Base-by-base conservation (phyloP, 1,139 yeast species). In the Debaryomycetaceae sp. region DNA sequence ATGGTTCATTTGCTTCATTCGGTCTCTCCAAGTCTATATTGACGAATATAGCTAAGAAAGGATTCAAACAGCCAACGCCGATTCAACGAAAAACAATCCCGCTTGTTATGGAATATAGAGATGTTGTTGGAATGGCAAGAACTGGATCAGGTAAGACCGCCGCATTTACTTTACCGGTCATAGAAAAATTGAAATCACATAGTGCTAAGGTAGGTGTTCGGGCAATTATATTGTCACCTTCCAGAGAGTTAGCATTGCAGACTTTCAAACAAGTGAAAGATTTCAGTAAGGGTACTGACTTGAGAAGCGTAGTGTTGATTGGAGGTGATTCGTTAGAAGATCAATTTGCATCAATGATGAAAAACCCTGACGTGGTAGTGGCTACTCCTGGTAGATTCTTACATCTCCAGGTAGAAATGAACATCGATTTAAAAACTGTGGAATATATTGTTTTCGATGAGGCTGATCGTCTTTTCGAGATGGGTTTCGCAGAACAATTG, bases 121-220 rank as follows among this genome's bases (percentile, higher is more conserved):
- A 95, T 68, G 96, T 95, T 34, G 99, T 95, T 20, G 99, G 98
- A 58, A 95, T 95, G 97, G 99, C 99, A 20, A 80, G 98, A 59
- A 95, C 99, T 1, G 99, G 99, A 57, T 87, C 97, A 31, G 99
- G 99, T 74, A 95, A 95, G 62, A 95, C 99, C 0, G 98, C 98
- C 5, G 99, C 99, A 0, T 95, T 95, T 63, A 81, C 89, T n/a
- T 69, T 95, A 46, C 99, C 99, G 2, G 78, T 95, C 71, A 77
- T 95, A 54, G 98, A 95, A 58, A 84, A 80, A 57, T 72, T 91
- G 51, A 88, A 87, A 61, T 67, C 81, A 6, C 98, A 93, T 61
- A 81, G 87, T 41, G 90, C 96, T 34, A 84, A 81, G 56, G 84
- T 85, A 37, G 97, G 97, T 47, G 83, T 83, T 2, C 76, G 98